These are phyloP conservation scores for Aureobasidium sp. DNA, from an alignment of 2,329 filamentous ascomycete species.

Conservation along the genomic window DNA sequence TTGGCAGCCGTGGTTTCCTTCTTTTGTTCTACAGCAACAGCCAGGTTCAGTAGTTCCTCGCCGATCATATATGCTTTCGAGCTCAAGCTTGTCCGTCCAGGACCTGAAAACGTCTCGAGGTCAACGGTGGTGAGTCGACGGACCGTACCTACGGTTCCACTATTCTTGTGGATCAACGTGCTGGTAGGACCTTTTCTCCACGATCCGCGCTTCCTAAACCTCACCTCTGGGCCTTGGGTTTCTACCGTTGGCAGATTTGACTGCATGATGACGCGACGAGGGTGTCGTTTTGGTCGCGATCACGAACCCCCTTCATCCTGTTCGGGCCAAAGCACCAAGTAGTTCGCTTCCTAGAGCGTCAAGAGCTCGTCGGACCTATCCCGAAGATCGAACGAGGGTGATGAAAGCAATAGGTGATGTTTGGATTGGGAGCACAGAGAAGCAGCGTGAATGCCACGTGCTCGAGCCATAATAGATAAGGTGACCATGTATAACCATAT, in stretches of 20 bases:
- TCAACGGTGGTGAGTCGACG: not conserved
- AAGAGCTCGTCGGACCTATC: not conserved
- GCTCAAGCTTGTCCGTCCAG: not conserved
- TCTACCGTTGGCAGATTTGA: not conserved
- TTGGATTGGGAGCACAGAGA: not conserved
- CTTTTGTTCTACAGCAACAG: not conserved
- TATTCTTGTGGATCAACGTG: not conserved
- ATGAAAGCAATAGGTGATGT: not conserved
- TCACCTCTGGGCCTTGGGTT: not conserved
- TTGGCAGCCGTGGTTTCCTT: not conserved
- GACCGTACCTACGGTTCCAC: constrained; percentile 6
- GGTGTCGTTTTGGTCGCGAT: not conserved
- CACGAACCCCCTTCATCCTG: not conserved
- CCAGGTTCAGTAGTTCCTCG: not conserved
- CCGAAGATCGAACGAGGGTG: not conserved
- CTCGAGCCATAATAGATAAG: too few species aligned
- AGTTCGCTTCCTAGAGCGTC: not conserved
- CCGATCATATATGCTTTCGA: not conserved
- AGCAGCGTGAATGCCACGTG: too few species aligned
- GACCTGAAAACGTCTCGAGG: not conserved
- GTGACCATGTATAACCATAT: not conserved
- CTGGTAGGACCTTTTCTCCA: not conserved
- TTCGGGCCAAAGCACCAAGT: not conserved
- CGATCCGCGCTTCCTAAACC: not conserved
- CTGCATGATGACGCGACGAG: not conserved